These are phyloP conservation scores for Omphalea diandra DNA, from an alignment of 441 rosid genomes.

Conservation along the genomic window DNA sequence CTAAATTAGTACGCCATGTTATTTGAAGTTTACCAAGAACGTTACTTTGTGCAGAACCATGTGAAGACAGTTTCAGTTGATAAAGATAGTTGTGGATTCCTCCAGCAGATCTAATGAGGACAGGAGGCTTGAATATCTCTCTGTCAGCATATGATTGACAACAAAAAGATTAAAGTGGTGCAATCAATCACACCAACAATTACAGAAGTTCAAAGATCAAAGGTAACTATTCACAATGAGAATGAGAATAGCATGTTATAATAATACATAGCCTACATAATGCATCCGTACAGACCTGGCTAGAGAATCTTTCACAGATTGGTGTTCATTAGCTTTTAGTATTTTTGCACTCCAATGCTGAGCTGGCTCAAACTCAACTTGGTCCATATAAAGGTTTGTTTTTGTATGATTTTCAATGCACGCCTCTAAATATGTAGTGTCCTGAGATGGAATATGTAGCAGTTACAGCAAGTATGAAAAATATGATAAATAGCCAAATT, in stretches of 20 bases:
- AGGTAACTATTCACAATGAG: background rate
- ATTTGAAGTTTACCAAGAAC: conserved; percentile 95
- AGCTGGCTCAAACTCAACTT: conserved; percentile 98
- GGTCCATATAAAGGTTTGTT: conserved; percentile 91
- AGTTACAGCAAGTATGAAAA: conserved; percentile 15
- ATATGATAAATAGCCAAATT: background rate
- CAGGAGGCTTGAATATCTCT: conserved; percentile 63
- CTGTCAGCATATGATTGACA: conserved; percentile 40
- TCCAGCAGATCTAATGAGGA: conserved; percentile 86
- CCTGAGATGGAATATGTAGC: conserved; percentile 51
- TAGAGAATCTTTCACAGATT: conserved; percentile 33
- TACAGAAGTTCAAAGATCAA: background rate
- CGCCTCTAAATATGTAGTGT: conserved; percentile 82
- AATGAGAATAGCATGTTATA: background rate
- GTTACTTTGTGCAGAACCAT: conserved; percentile 53
- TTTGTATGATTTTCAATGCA: conserved; percentile 97
- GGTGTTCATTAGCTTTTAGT: conserved; percentile 52
- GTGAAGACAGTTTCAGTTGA: conserved; percentile 50
- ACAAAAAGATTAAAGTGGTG: background rate
- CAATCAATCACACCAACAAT: background rate
- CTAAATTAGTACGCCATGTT: conserved; percentile 95
- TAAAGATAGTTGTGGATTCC: conserved; percentile 90
- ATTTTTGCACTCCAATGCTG: conserved; percentile 72
- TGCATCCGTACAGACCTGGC: conserved; percentile 42
- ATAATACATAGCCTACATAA: conserved; percentile 3